Evolutionary conservation across 2,329 filamentous ascomycete species (phyloP), one percentile per base, ranked within the genome.

Genomic region (Paradendryphiella salina): DNA sequence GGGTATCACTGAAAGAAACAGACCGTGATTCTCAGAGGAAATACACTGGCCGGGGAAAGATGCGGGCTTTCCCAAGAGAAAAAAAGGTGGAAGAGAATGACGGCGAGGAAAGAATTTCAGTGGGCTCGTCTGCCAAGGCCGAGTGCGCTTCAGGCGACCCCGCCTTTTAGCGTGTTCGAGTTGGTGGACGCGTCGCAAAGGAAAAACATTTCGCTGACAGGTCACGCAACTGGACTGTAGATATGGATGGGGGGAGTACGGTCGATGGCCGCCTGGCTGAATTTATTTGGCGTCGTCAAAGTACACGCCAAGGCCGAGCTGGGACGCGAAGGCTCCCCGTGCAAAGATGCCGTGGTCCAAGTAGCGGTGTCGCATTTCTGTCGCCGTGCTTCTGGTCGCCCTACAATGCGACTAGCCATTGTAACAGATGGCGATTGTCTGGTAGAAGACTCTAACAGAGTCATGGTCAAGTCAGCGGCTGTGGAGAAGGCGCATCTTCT

Each of bases 11-110:
- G 48, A 57, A 68, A 45, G 60, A 64, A 63, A 70, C 50, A 66
- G 69, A 70, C 72, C 65, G 63, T 61, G 66, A 67, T 65, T 61
- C 53, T 61, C 45, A 9, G 50, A 46, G 38, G 48, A 48, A 55
- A 55, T 63, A 62, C 64, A 66, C 63, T 77, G 80, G 80, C 81
- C 80, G 82, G 82, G 82, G 79, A 79, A 80, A 82, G 80, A 78
- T 46, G 56, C 50, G 57, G 56, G 69, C 72, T 76, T 78, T 78
- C 76, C 76, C 76, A 73, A 77, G 76, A 71, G 76, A 64, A 73
- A 72, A 75, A 58, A 54, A 54, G 40, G 44, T 49, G 38, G 31
- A 20, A 49, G 39, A 42, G 49, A 46, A 43, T 56, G 54, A 59
- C 55, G 62, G 52, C 49, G 46, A 37, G 20, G 43, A 53, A 56